A percentile compares a stretch with the other conserved stretches of the same genome.
phyloP scores from a whole-genome alignment of 2,329 filamentous ascomycete species.

The Neurospora sp. region DNA sequence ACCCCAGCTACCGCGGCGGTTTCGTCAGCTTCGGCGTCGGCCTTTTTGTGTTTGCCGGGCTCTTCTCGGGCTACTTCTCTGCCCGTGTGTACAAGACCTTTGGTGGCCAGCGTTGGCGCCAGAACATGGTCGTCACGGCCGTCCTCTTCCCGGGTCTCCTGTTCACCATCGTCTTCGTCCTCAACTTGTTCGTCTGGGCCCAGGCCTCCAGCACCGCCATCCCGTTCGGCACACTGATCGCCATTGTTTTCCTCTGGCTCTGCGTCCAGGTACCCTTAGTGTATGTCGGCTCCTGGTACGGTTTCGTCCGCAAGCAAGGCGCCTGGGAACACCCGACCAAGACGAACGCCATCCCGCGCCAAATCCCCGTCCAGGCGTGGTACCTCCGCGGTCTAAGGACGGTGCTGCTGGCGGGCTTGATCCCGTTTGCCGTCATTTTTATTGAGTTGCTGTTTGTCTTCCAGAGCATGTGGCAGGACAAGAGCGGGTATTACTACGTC shows the following conservation, averaged over 20 bases:
- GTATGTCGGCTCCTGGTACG: conserved; percentile 69
- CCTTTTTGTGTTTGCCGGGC: conserved; percentile 71
- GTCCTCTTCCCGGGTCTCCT: conserved; percentile 68
- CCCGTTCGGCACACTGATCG: conserved; percentile 69
- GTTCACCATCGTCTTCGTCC: conserved; percentile 64
- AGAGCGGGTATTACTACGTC: conserved; percentile 85
- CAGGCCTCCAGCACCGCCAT: conserved; percentile 82
- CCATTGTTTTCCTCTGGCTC: conserved; percentile 67
- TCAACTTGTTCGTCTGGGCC: conserved; percentile 85
- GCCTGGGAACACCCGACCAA: conserved; percentile 77
- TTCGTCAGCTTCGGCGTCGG: conserved; percentile 78
- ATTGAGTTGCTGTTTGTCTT: conserved; percentile 83
- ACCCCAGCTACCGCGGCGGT: conserved; percentile 81
- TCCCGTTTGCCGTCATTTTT: conserved; percentile 81
- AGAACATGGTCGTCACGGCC: conserved; percentile 69
- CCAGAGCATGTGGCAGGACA: conserved; percentile 81
- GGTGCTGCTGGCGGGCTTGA: conserved; percentile 61
- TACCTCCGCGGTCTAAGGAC: conserved; percentile 56
- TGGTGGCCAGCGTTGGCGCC: conserved; percentile 61
- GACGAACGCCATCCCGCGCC: conserved; percentile 59
- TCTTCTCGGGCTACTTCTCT: conserved; percentile 83
- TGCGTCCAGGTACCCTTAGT: conserved; percentile 79
- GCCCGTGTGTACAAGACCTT: conserved; percentile 76
- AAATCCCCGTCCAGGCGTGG: conserved; percentile 67
- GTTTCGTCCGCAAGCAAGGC: conserved; percentile 50